Evolutionary conservation across 129 eudicot species (phyloP).

Genomic region (Escallonia herrerae): DNA sequence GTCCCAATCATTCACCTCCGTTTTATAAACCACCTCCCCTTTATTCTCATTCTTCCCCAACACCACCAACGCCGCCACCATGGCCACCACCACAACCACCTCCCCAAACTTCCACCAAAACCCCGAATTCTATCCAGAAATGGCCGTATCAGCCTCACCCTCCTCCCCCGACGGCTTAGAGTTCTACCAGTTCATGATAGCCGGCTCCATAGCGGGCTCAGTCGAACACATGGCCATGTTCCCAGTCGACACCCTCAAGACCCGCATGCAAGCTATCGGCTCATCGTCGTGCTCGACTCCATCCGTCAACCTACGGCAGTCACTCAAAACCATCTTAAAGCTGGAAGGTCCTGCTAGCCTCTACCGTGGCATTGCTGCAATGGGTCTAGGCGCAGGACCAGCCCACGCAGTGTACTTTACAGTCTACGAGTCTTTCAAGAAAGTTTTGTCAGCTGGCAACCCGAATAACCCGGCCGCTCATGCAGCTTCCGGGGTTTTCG

Average conservation of each 20-base stretch:
- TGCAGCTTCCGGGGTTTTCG: slow-evolving; percentile 33
- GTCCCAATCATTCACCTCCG: background rate
- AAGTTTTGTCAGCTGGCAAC: slow-evolving; percentile 14
- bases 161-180: slow-evolving; percentile 31
- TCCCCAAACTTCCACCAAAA: slow-evolving; percentile 10
- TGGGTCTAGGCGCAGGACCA: slow-evolving; percentile 47
- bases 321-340: slow-evolving; percentile 20
- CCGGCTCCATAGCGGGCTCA: slow-evolving; percentile 43
- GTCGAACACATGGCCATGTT: slow-evolving; percentile 54
- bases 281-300: slow-evolving; percentile 17
- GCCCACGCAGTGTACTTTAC: slow-evolving; percentile 45
- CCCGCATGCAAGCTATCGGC: slow-evolving; percentile 39
- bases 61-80: slow-evolving; percentile 9
- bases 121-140: slow-evolving; percentile 18
- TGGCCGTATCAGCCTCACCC: slow-evolving; percentile 7
- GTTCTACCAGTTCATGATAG: slow-evolving; percentile 39
- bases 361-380: slow-evolving; percentile 40
- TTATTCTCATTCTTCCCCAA: background rate
- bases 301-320: slow-evolving; percentile 16
- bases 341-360: slow-evolving; percentile 30
- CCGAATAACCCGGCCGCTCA: slow-evolving; percentile 12
- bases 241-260: slow-evolving; percentile 45
- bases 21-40: slow-evolving; percentile 1
- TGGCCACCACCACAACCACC: slow-evolving; percentile 19
- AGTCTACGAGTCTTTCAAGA: slow-evolving; percentile 27